Evolutionary conservation across 2,329 filamentous ascomycete species (phyloP).

Genomic region (Alternaria gaisen): DNA sequence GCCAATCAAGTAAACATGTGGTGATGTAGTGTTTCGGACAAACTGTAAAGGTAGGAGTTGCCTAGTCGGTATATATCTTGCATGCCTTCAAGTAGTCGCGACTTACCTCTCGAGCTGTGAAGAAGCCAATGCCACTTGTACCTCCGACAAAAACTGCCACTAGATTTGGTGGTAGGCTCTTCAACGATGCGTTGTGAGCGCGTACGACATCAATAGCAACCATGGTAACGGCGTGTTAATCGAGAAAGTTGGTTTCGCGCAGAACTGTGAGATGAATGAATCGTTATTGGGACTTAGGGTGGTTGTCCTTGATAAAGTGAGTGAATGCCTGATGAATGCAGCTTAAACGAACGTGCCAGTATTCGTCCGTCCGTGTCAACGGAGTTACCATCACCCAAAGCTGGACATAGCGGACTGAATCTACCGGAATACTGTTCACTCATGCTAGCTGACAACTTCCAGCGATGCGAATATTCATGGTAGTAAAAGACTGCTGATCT

Average conservation of each 20-base stretch:
- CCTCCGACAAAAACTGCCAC: constrained; percentile 53
- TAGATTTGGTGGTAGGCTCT: constrained; percentile 33
- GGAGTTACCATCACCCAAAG: not conserved
- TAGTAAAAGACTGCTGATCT: not conserved
- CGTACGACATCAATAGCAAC: constrained; percentile 34
- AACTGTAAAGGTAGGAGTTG: constrained; percentile 22
- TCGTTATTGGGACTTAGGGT: not conserved
- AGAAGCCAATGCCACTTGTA: constrained; percentile 56
- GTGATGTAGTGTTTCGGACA: constrained; percentile 50
- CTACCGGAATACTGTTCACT: not conserved
- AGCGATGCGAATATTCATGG: not conserved
- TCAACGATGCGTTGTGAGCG: constrained; percentile 38
- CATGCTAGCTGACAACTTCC: not conserved
- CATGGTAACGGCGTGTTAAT: constrained; percentile 20
- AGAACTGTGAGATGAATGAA: not conserved
- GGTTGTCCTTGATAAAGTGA: not conserved
- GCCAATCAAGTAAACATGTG: constrained; percentile 56
- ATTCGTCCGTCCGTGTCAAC: not conserved
- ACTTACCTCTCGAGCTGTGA: constrained; percentile 50
- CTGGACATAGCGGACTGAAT: not conserved
- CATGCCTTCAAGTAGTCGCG: not conserved
- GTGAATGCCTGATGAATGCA: not conserved
- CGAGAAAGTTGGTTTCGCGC: not conserved
- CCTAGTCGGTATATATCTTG: not conserved
- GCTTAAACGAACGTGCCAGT: not conserved